A percentile compares a stretch with the other conserved stretches of the same genome.
These are phyloP conservation scores for Rhexocercosporidium sp. DNA, from an alignment of 2,329 filamentous ascomycete genomes.

Conservation along the genomic window DNA sequence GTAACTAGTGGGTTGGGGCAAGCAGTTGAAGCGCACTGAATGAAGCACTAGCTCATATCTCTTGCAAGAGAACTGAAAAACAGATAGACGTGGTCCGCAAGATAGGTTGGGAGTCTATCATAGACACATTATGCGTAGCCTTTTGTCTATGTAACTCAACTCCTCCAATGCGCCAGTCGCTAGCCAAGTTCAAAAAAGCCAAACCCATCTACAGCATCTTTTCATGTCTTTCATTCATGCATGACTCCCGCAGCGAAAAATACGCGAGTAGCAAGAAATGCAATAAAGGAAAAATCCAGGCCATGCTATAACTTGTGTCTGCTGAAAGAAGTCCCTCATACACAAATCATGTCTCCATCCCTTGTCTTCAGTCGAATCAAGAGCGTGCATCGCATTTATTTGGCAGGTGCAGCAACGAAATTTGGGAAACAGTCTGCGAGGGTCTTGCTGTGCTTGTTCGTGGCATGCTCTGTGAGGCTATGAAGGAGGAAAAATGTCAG, in stretches of 20 bases:
- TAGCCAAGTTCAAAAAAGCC: conserved; percentile 21
- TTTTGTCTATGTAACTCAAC: conserved; percentile 16
- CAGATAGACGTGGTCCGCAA: neutral
- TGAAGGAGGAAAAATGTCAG: conserved; percentile 4
- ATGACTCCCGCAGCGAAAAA: conserved; percentile 2
- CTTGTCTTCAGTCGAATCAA: neutral
- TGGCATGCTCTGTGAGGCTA: conserved; percentile 72
- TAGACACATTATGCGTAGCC: conserved; percentile 26
- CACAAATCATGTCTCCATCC: neutral
- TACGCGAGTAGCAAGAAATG: conserved; percentile 1
- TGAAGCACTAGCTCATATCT: neutral
- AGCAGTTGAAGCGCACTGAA: conserved; percentile 49
- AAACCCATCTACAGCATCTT: conserved; percentile 15
- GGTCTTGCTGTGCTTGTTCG: conserved; percentile 78
- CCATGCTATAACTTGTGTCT: conserved; percentile 1
- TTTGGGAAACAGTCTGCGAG: conserved; percentile 73
- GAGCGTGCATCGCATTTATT: neutral
- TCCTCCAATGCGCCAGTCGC: conserved; percentile 35
- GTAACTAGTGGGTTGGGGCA: conserved; percentile 36
- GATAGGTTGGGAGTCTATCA: conserved; percentile 11
- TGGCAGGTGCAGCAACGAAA: conserved; percentile 40
- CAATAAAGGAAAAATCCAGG: neutral
- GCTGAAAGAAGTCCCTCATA: neutral
- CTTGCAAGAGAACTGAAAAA: neutral
- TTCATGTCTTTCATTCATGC: conserved; percentile 7